Conservation (phyloP, 495 filamentous ascomycete species). For the Lophiotrema nucula region DNA sequence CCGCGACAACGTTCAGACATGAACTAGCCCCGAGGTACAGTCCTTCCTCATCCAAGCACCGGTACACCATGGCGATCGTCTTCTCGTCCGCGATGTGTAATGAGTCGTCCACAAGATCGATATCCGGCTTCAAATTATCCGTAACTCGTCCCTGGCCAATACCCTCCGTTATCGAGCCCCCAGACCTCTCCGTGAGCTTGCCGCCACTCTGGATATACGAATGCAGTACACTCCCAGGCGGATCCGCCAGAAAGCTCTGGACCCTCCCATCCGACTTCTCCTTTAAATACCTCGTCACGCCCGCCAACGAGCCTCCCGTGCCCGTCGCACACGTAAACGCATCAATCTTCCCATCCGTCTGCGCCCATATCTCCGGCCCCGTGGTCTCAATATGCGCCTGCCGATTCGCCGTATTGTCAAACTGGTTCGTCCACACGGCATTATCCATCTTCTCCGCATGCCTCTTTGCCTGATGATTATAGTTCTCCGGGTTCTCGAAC, state of each 20-base stretch:
- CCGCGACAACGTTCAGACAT: slow-evolving; percentile 90
- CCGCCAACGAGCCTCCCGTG: slow-evolving; percentile 88
- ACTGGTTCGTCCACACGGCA: slow-evolving; percentile 98
- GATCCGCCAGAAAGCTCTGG: slow-evolving; percentile 90
- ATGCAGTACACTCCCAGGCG: slow-evolving; percentile 87
- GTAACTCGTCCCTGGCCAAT: slow-evolving; percentile 98
- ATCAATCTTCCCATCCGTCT: slow-evolving; percentile 82
- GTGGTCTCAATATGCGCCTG: slow-evolving; percentile 95
- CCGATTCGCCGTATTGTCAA: slow-evolving; percentile 93
- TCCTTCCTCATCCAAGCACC: slow-evolving; percentile 94
- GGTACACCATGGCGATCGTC: slow-evolving; percentile 96
- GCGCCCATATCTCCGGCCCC: slow-evolving; percentile 95
- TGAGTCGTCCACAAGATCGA: slow-evolving; percentile 82
- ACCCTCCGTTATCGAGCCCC: slow-evolving; percentile 92
- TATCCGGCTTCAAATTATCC: slow-evolving; percentile 83
- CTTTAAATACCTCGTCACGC: slow-evolving; percentile 87
- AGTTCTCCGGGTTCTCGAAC: slow-evolving; percentile 95
- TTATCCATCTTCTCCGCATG: slow-evolving; percentile 84
- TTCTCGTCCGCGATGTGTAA: slow-evolving; percentile 86
- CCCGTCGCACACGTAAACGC: slow-evolving; percentile 95
- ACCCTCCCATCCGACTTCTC: slow-evolving; percentile 73
- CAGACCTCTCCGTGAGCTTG: slow-evolving; percentile 73
- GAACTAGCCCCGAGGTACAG: slow-evolving; percentile 93
- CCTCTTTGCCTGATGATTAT: slow-evolving; percentile 90
- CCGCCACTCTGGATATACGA: slow-evolving; percentile 87